Evolutionary conservation across 768 basidiomycete species (phyloP).

Genomic region (Hericium coralloides): DNA sequence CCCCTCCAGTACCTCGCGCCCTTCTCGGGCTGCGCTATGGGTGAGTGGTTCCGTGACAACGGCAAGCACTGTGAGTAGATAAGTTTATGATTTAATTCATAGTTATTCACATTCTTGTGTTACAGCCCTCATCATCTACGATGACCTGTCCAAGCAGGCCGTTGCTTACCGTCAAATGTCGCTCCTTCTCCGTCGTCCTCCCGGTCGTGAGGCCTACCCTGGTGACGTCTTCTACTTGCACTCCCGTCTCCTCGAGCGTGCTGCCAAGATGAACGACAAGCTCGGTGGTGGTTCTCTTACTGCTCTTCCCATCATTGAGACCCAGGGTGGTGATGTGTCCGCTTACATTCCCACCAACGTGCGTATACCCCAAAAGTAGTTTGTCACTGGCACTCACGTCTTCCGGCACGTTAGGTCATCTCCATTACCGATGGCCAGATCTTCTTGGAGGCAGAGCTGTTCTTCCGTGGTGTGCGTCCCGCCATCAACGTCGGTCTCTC

Average conservation of each 20-base stretch:
- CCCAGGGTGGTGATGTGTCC: conserved; percentile 99
- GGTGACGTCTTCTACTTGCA: conserved; percentile 99
- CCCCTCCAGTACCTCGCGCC: conserved; percentile 99
- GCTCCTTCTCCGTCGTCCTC: conserved; percentile 97
- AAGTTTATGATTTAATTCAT: background rate
- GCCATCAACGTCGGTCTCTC: conserved; percentile 99
- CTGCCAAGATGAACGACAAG: conserved; percentile 99
- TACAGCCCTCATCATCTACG: conserved; percentile 93
- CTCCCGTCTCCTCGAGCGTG: conserved; percentile 99
- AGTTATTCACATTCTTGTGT: background rate
- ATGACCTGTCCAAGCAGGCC: conserved; percentile 99
- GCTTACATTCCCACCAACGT: conserved; percentile 97
- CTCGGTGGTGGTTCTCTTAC: conserved; percentile 98
- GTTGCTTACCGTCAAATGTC: conserved; percentile 99
- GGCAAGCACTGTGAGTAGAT: conserved; percentile 86
- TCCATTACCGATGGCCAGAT: conserved; percentile 99
- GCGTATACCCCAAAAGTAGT: conserved; percentile 17
- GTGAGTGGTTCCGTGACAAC: conserved; percentile 99
- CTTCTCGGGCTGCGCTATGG: conserved; percentile 99
- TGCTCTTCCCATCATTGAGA: conserved; percentile 98
- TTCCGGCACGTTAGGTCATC: conserved; percentile 61
- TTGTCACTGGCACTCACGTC: background rate
- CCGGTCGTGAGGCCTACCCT: conserved; percentile 99
- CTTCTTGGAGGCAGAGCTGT: conserved; percentile 99
- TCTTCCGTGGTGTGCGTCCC: conserved; percentile 99